Conservation (phyloP, 805 yeast genomes). For the Metschnikowia koreensis region DNA sequence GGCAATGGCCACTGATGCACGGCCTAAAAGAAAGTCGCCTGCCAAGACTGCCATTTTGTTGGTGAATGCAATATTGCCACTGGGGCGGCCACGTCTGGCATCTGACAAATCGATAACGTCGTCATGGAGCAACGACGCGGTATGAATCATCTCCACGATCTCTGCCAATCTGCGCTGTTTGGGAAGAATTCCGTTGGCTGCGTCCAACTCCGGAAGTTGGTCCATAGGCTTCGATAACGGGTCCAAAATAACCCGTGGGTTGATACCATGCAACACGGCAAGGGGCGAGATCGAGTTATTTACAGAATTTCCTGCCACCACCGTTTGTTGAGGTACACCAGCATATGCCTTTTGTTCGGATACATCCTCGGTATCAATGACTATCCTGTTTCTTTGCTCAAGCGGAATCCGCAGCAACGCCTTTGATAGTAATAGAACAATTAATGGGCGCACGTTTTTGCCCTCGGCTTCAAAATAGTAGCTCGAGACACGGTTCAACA, state of each 20-base stretch:
- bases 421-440: slow-evolving; percentile 79
- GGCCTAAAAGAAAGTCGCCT: slow-evolving; percentile 90
- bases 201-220: slow-evolving; percentile 56
- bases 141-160: slow-evolving; percentile 97
- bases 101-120: slow-evolving; percentile 93
- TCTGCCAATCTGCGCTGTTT: slow-evolving; percentile 95
- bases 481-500: slow-evolving; percentile 85
- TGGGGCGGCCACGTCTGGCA: slow-evolving; percentile 83
- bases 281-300: slow-evolving; percentile 75
- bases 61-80: slow-evolving; percentile 90
- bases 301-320: slow-evolving; percentile 59
- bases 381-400: slow-evolving; percentile 60
- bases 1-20: slow-evolving; percentile 95
- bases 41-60: slow-evolving; percentile 97
- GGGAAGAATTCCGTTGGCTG: slow-evolving; percentile 78
- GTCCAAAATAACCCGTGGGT: slow-evolving; percentile 76
- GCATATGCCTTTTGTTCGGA: slow-evolving; percentile 61
- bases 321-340: slow-evolving; percentile 53
- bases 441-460: slow-evolving; percentile 88
- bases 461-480: slow-evolving; percentile 97
- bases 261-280: slow-evolving; percentile 81
- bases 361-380: slow-evolving; percentile 63
- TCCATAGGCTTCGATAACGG: slow-evolving; percentile 83
- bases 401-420: slow-evolving; percentile 76
- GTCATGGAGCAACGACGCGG: slow-evolving; percentile 92